Percentiles rank a stretch among this genome's conserved stretches.
Evolutionary conservation across 345 rosid genomes (phyloP).

Genomic region (Adansonia digitata): DNA sequence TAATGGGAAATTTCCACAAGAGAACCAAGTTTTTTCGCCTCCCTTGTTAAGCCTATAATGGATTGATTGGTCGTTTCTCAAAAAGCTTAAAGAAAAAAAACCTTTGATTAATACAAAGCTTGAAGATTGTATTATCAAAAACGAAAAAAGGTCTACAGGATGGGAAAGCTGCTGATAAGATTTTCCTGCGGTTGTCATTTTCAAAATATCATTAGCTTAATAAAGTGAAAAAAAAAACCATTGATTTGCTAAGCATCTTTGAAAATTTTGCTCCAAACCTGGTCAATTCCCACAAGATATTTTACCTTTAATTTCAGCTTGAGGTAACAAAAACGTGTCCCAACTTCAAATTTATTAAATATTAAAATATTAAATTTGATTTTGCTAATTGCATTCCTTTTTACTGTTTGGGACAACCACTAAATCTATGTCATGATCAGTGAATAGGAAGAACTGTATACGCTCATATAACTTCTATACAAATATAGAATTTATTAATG

Average conservation of each 20-base stretch:
- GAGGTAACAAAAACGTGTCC: too few species aligned
- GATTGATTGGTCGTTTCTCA: background rate
- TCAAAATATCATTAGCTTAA: background rate
- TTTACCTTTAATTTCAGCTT: background rate
- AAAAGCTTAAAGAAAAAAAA: background rate
- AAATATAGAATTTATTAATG: background rate
- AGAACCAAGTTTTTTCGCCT: background rate
- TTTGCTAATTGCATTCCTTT: too few species aligned
- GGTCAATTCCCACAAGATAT: background rate
- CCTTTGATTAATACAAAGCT: background rate
- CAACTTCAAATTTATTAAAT: too few species aligned
- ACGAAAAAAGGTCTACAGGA: background rate
- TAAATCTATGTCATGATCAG: background rate
- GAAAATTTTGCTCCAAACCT: background rate
- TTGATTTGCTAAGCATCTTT: constrained; percentile 12
- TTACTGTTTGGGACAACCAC: background rate
- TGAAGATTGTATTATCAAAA: background rate
- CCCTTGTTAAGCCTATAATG: background rate
- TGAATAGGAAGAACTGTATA: background rate
- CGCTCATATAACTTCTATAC: background rate
- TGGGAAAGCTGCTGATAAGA: background rate
- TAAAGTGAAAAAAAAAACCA: background rate
- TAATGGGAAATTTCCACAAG: background rate
- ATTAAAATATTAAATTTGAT: background rate
- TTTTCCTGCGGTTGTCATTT: background rate